Evolutionary conservation across 2,329 filamentous ascomycete species (phyloP).

Genomic region (Penicillium expansum): DNA sequence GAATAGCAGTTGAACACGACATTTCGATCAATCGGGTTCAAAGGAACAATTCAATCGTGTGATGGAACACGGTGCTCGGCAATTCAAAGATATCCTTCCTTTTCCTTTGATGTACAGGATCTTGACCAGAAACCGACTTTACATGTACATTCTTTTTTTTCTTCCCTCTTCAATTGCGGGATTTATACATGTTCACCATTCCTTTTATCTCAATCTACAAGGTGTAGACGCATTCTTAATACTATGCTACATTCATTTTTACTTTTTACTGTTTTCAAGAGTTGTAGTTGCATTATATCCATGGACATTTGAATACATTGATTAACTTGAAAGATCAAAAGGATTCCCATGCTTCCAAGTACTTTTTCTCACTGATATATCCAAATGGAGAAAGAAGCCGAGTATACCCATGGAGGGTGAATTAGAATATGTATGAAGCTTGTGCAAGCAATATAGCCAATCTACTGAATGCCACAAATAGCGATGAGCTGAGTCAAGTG

Average conservation of each 20-base stretch:
- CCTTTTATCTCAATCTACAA: not conserved
- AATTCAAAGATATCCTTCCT: not conserved
- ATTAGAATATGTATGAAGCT: not conserved
- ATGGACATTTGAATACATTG: not conserved
- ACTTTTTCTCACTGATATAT: not conserved
- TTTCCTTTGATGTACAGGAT: not conserved
- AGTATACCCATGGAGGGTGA: not conserved
- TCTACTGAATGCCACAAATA: not conserved
- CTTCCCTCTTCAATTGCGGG: not conserved
- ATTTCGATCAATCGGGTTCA: constrained; percentile 26
- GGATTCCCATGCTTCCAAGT: not conserved
- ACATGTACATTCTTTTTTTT: not conserved
- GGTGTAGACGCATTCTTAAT: not conserved
- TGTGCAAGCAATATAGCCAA: not conserved
- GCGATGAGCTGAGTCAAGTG: not conserved
- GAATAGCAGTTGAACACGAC: constrained; percentile 32
- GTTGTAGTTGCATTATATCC: not conserved
- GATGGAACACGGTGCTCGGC: not conserved
- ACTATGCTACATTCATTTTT: not conserved
- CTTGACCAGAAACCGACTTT: not conserved
- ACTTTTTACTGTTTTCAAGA: not conserved
- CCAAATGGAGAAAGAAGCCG: not conserved
- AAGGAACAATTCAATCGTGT: constrained; percentile 12
- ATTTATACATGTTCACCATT: not conserved
- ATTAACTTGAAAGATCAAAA: not conserved